These are phyloP conservation scores for Apiotrichum gamsii DNA, from an alignment of 1,284 basidiomycete genomes.

Conservation along the genomic window DNA sequence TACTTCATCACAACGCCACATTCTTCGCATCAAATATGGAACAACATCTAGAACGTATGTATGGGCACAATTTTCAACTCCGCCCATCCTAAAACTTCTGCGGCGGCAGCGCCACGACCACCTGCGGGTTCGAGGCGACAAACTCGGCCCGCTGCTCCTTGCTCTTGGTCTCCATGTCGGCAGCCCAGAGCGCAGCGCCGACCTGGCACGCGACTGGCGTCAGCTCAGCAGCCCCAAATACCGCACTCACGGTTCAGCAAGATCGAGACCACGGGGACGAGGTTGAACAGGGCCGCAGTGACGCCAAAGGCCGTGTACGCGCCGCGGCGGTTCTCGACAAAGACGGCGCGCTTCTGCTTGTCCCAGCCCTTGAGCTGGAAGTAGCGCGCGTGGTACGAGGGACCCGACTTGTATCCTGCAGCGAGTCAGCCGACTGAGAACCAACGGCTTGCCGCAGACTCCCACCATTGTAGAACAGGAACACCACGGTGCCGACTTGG, in stretches of 20 bases:
- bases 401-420: conserved; percentile 53
- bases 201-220: conserved; percentile 47
- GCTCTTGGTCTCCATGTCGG: conserved; percentile 44
- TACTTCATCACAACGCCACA: too few relatives aligned
- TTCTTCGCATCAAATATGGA: too few relatives aligned
- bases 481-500: conserved; percentile 62
- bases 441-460: not conserved
- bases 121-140: too few relatives aligned
- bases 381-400: conserved; percentile 59
- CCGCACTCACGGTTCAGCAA: conserved; percentile 49
- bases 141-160: too few relatives aligned
- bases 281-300: conserved; percentile 56
- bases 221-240: too few relatives aligned
- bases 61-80: too few relatives aligned
- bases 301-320: conserved; percentile 57
- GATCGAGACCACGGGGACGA: conserved; percentile 58
- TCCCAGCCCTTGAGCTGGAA: conserved; percentile 60
- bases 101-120: too few relatives aligned
- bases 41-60: too few relatives aligned
- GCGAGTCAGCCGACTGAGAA: not conserved
- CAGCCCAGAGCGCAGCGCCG: conserved; percentile 67
- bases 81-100: too few relatives aligned
- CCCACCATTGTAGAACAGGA: conserved; percentile 49
- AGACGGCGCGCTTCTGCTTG: conserved; percentile 38
- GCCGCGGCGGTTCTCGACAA: conserved; percentile 50